Evolutionary conservation across 768 basidiomycete species (phyloP), one percentile per base, ranked within the genome.

Genomic region (Amanita polypyramis): DNA sequence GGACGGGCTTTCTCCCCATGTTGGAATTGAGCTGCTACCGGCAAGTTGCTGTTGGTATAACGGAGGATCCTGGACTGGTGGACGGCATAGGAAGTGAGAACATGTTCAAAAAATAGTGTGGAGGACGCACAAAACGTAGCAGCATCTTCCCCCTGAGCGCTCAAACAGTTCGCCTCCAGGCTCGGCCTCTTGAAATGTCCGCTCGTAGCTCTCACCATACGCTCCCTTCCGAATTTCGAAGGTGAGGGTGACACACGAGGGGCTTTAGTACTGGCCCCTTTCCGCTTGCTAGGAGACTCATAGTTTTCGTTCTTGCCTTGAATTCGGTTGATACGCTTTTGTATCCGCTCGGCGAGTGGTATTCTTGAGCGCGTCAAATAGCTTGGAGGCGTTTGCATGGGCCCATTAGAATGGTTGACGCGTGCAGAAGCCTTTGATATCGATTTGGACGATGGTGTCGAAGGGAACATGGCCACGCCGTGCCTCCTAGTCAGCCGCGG

Each of bases 271-370:
- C n/a, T 4, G 10, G 14, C 15, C 17, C 10, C 17, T 32, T 37
- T 39, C 6, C 17, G 4, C 17, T 39, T 37, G 23, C 25, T 40
- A 10, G 46, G 25, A 39, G 46, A 30, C 25, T 27, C n/a, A 17
- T 9, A 15, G n/a, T 45, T 19, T 15, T 40, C 36, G 9, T 27
- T 29, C 37, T 23, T 37, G 27, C 45, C 27, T 29, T 47, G 35
- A 8, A 47, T 36, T 32, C n/a, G 46, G 25, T 47, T 30, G 35
- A 47, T 47, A 9, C 46, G 34, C 30, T 39, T 47, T 25, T 47
- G 46, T 29, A 39, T 47, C 7, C 46, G 46, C 11, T 32, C 15
- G 9, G 25, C 46, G 4, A 37, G 25, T 7, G 37, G 15, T 10
- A 47, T 39, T 25, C 19, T 37, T n/a, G 46, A 39, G 11, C 46